These are phyloP conservation scores for Metschnikowia cerradonensis DNA, from an alignment of 805 yeast genomes.

Conservation along the genomic window DNA sequence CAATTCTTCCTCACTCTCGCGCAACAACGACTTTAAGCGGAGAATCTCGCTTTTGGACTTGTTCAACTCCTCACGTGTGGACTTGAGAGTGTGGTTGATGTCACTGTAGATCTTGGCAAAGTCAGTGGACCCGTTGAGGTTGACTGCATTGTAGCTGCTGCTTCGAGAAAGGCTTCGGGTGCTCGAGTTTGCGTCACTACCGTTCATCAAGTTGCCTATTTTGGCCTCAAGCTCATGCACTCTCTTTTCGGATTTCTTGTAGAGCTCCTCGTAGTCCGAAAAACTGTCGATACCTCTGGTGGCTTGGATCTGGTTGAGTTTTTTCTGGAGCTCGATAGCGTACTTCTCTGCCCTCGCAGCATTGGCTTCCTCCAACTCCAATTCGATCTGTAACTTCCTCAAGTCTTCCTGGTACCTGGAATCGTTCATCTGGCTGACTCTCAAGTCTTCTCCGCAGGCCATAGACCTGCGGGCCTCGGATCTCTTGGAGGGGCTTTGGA, in stretches of 20 bases:
- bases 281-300: conserved; percentile 33
- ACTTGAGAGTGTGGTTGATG: conserved; percentile 39
- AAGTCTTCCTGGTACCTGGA: conserved; percentile 35
- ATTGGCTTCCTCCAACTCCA: conserved; percentile 50
- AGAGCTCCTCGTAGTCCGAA: conserved; percentile 35
- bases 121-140: conserved; percentile 30
- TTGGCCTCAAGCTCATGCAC: conserved; percentile 30
- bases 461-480: conserved; percentile 27
- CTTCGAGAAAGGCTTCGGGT: conserved; percentile 23
- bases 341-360: conserved; percentile 49
- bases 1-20: conserved; percentile 43
- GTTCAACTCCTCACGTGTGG: conserved; percentile 42
- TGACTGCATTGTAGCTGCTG: conserved; percentile 30
- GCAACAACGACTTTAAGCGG: conserved; percentile 37
- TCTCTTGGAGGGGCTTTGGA: conserved; percentile 18
- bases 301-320: conserved; percentile 38
- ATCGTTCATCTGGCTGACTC: conserved; percentile 14
- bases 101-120: conserved; percentile 50
- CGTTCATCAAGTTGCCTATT: conserved; percentile 13
- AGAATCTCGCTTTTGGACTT: conserved; percentile 40
- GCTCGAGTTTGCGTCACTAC: conserved; percentile 6
- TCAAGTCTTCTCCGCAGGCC: conserved; percentile 31
- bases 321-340: conserved; percentile 42
- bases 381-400: conserved; percentile 43
- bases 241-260: conserved; percentile 32